phyloP scores from a whole-genome alignment of 768 basidiomycete genomes.

The Clavaria fumosa region DNA sequence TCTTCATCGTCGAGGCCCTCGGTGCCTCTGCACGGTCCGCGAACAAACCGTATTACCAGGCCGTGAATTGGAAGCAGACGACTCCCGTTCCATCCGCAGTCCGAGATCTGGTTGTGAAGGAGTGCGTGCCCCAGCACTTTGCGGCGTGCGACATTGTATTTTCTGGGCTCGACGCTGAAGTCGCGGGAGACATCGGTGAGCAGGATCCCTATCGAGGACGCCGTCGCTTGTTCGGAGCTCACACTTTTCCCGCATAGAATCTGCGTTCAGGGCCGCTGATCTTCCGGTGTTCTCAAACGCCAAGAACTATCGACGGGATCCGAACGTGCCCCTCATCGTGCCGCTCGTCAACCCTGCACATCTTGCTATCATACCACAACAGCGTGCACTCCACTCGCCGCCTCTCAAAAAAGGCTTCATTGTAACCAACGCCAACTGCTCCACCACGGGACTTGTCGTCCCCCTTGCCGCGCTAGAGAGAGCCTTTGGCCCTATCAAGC shows the following conservation, averaged over 20 bases:
- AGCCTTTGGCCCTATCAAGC: slow-evolving; percentile 88
- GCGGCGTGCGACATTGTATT: slow-evolving; percentile 76
- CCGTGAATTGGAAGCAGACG: slow-evolving; percentile 79
- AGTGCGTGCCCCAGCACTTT: slow-evolving; percentile 70
- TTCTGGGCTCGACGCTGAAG: slow-evolving; percentile 91
- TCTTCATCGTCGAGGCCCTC: slow-evolving; percentile 73
- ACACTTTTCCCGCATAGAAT: slow-evolving; percentile 35
- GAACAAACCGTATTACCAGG: slow-evolving; percentile 61
- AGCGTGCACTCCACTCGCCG: slow-evolving; percentile 52
- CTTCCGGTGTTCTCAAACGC: slow-evolving; percentile 92
- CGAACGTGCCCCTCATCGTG: slow-evolving; percentile 86
- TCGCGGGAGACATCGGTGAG: slow-evolving; percentile 86
- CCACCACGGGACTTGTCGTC: slow-evolving; percentile 84
- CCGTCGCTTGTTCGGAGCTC: slow-evolving; percentile 4
- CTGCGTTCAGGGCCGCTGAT: slow-evolving; percentile 73
- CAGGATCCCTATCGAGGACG: neutral
- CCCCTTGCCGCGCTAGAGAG: slow-evolving; percentile 84
- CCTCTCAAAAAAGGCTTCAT: slow-evolving; percentile 79
- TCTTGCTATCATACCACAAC: slow-evolving; percentile 70
- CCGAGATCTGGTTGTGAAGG: slow-evolving; percentile 46
- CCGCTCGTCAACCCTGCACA: slow-evolving; percentile 89
- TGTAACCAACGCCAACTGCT: slow-evolving; percentile 97
- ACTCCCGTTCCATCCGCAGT: slow-evolving; percentile 56
- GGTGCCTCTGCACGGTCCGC: slow-evolving; percentile 85
- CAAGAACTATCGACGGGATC: slow-evolving; percentile 91